Evolutionary conservation across 441 rosid genomes (phyloP), one percentile per base, ranked within the genome.

Genomic region (Bruguiera hainesii): DNA sequence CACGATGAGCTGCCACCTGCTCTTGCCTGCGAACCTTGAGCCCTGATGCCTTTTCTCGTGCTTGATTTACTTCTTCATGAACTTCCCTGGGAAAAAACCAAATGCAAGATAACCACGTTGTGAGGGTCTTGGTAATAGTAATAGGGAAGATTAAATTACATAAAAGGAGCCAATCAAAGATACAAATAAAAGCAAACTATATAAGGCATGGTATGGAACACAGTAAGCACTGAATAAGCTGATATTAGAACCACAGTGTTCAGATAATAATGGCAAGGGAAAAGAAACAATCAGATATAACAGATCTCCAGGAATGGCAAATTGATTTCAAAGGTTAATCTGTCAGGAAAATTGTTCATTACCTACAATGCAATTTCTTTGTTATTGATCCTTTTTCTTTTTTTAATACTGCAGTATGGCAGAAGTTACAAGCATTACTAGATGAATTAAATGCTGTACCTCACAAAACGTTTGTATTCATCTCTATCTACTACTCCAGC

Each of bases 41-140:
- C 75, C 84, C 97, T 2, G 87, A 84, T 11, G 69, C 88, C 78
- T 81, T 79, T 78, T 87, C 97, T 77, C 96, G 85, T 0, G 96
- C 98, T 70, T 87, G 81, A 79, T 82, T 89, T 53, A 71, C 99
- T 86, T 91, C 97, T 78, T 82, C 90, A 72, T 91, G 99, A 74
- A 95, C 93, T 79, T 91, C 96, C 77, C 97, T 90, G 84, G 31
- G 64, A 53, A 60, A 51, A 56, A 52, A 42, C 18, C 21, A 71
- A 18, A 31, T 57, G 48, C 28, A 42, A 23, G 46, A 21, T 55
- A 55, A 55, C 28, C 58, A 23, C 1, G 58, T 4, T 10, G 21
- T 23, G 15, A 23, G 6, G 3, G 13, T 55, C 11, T 3, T 16
- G 5, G 3, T 23, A 55, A 23, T 20, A 9, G 18, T 10, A 19